Evolutionary conservation across 257 asterid genomes (phyloP).

Genomic region (Ligustrum vulgare): DNA sequence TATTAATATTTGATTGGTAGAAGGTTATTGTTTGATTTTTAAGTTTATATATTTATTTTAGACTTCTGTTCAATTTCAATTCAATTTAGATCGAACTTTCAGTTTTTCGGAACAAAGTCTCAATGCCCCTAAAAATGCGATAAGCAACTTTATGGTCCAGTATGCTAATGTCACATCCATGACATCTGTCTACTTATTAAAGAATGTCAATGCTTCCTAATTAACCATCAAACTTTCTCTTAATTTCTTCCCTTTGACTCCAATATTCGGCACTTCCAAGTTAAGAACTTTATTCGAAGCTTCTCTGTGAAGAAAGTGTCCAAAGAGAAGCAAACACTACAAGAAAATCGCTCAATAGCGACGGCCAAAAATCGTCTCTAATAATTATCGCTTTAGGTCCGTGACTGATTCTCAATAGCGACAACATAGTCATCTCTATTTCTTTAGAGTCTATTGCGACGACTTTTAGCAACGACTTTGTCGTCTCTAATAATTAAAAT

Average conservation of each 20-base stretch:
- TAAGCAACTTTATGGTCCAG: not conserved
- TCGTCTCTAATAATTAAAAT: no score
- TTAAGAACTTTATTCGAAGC: conserved; percentile 30
- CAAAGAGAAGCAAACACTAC: not conserved
- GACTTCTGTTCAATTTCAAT: not conserved
- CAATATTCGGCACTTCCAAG: not conserved
- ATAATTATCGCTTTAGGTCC: no score
- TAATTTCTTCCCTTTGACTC: conserved; percentile 22
- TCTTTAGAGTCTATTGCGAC: no score
- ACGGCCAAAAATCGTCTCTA: no score
- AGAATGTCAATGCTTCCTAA: not conserved
- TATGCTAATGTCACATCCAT: not conserved
- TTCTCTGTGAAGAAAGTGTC: conserved; percentile 26
- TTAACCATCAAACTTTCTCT: conserved; percentile 6
- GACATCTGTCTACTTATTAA: conserved; percentile 10
- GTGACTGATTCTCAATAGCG: no score
- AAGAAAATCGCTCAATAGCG: no score
- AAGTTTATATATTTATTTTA: no score
- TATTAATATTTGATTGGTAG: no score
- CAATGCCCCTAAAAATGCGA: not conserved
- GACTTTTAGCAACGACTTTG: no score
- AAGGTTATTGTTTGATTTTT: no score
- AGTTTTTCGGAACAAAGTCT: not conserved
- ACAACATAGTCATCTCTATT: no score
- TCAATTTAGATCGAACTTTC: not conserved